Percentiles rank a stretch among this genome's conserved stretches.
These are phyloP conservation scores for Scheffersomyces amazonensis DNA, from an alignment of 805 yeast species.

Conservation along the genomic window DNA sequence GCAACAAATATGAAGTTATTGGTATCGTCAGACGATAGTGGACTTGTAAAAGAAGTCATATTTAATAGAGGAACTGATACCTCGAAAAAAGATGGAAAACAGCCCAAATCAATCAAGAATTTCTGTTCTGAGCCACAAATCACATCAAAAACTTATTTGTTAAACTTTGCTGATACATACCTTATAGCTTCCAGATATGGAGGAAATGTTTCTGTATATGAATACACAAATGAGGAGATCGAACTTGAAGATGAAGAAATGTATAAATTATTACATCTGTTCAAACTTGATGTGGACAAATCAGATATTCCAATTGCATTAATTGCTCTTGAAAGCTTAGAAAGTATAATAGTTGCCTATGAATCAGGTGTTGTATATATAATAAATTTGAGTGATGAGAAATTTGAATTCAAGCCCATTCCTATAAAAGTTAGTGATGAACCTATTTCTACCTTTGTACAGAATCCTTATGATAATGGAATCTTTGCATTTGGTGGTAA, in stretches of 20 bases:
- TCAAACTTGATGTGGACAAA: constrained; percentile 17
- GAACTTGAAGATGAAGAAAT: constrained; percentile 26
- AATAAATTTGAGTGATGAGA: constrained; percentile 24
- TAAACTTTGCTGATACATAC: constrained; percentile 26
- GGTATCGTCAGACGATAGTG: constrained; percentile 65
- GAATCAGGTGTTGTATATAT: constrained; percentile 43
- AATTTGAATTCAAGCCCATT: constrained; percentile 29
- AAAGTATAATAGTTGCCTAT: constrained; percentile 42
- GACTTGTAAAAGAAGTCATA: constrained; percentile 59
- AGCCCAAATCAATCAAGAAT: constrained; percentile 55
- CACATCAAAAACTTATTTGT: constrained; percentile 28
- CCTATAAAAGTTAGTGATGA: constrained; percentile 33
- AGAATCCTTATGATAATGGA: constrained; percentile 46
- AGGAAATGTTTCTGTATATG: constrained; percentile 42
- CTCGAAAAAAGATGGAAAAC: constrained; percentile 61
- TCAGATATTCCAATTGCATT: constrained; percentile 30
- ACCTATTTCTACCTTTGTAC: constrained; percentile 46
- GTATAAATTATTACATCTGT: constrained; percentile 33
- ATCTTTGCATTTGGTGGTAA: constrained; percentile 84
- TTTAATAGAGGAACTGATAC: constrained; percentile 77
- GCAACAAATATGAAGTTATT: constrained; percentile 68
- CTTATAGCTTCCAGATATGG: constrained; percentile 42
- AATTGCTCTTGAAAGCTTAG: constrained; percentile 21
- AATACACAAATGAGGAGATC: constrained; percentile 19
- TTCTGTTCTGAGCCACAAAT: constrained; percentile 29